Evolutionary conservation across 371 early-diverging fungal species (phyloP), one percentile per base, ranked within the genome.

Genomic region (Lichtheimia corymbifera): DNA sequence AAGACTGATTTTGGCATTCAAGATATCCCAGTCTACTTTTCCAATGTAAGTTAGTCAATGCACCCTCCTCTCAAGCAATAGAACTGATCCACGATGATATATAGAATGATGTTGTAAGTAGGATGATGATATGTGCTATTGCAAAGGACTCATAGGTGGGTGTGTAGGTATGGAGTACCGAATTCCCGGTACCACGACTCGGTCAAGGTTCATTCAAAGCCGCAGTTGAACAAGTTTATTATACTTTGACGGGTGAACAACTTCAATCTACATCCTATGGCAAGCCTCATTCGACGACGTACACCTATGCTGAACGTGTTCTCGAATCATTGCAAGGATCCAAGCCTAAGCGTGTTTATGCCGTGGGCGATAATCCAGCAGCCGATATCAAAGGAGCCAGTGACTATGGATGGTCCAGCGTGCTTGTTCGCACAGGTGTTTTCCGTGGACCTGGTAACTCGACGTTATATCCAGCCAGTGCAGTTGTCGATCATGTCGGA

Each of bases 351-450:
- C 68, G 73, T 11, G 74, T 83, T 12, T 86, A 77, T 62, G 92
- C 91, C 7, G 75, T 92, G 22, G 92, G 92, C 35, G 91, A 92
- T 66, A 92, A 92, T 61, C 92, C 92, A 20, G 80, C 77, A 14
- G 77, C 85, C 1, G 93, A 92, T 68, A 90, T 92, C 63, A 81
- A 83, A 6, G 95, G 96, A 0, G 96, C 96, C 5, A 92, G 92
- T 63, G 76, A 64, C 1, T 83, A 89, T 61, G 94, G 94, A 0
- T 95, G 94, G 94, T 74, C 84, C 3, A 88, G 89, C 20, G 67
- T 93, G 11, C 67, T 94, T 25, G 95, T 94, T 17, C 79, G 86
- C 50, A 94, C 96, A 0, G 96, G 96, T 30, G 89, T 95, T 4
- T 91, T 88, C 59, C 56, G 59, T 57, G 88, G 85, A 44, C 66